Base-by-base conservation (phyloP, 2,329 filamentous ascomycete genomes). In the Phialocephala sp. region DNA sequence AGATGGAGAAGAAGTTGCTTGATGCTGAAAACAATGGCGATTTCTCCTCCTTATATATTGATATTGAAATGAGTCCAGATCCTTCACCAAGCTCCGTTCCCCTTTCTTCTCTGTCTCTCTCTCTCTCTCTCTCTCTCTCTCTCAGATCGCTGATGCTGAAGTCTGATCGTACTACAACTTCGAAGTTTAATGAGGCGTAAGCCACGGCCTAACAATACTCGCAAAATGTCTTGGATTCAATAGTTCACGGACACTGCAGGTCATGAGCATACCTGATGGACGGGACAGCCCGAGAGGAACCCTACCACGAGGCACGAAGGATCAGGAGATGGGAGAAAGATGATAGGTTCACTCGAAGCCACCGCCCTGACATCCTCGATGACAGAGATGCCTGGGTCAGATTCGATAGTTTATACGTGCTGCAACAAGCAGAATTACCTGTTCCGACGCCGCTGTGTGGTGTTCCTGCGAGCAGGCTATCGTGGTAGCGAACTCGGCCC, bases 101-200 rank as follows among this genome's bases (percentile, higher is more conserved):
- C 35, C 55, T 15, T 35, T 5, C n/a, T 37, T 57, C 20, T 20
- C 36, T 27, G 15, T 4, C n/a, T 20, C 12, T 11, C 2, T 2
- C 32, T 20, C 8, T 22, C 18, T 32, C 54, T n/a, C 32, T 37
- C 8, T 22, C 15, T 39, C 14, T 56, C 4, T 15, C 8, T 24
- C 5, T n/a, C 35, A 35, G 11, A 36, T 15, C 12, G 15, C 27
- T 27, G 18, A 14, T 14, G 47, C 24, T 55, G 24, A 36, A 22
- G 45, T 50, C 20, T 50, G n/a, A 14, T 35, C 24, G 50, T 54
- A 18, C 27, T 54, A 14, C 50, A 35, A 54, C 24, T 6, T 54
- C 24, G 22, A 32, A 54, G n/a, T 50, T 50, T 50, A 50, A 50
- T 50, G 45, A 50, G 45, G 45, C 45, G 45, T 50, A 8, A 35